phyloP scores from a whole-genome alignment of 2,329 filamentous ascomycete genomes.

The Pseudogymnoascus sp. region DNA sequence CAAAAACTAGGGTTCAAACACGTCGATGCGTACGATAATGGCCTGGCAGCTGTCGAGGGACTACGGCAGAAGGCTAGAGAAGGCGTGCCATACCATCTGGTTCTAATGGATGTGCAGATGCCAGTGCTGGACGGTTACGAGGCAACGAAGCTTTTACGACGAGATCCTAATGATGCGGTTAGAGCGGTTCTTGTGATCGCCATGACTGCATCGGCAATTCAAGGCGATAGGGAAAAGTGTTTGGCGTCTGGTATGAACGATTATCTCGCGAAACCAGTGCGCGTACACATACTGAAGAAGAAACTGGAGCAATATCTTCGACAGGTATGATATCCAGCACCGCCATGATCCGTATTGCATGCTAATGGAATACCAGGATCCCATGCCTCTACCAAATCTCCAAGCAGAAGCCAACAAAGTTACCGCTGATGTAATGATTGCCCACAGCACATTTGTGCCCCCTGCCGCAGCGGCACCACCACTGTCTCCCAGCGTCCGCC shows the following conservation, averaged over 20 bases:
- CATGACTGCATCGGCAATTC: slow-evolving; percentile 93
- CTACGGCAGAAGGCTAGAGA: slow-evolving; percentile 65
- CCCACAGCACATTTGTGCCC: slow-evolving; percentile 13
- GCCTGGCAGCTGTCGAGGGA: slow-evolving; percentile 78
- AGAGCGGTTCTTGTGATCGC: slow-evolving; percentile 86
- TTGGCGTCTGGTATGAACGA: slow-evolving; percentile 97
- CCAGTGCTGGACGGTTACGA: slow-evolving; percentile 88
- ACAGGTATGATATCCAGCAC: slow-evolving; percentile 18
- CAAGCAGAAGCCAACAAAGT: slow-evolving; percentile 22
- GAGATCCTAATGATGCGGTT: slow-evolving; percentile 68
- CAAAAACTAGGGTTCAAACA: slow-evolving; percentile 72
- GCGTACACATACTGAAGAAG: slow-evolving; percentile 75
- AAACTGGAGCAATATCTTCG: slow-evolving; percentile 66
- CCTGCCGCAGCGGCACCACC: slow-evolving; percentile 11
- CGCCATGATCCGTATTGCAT: not conserved
- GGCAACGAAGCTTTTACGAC: slow-evolving; percentile 75
- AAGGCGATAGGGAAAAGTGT: slow-evolving; percentile 90
- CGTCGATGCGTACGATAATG: slow-evolving; percentile 86
- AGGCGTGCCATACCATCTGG: slow-evolving; percentile 75
- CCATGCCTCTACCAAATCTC: slow-evolving; percentile 19
- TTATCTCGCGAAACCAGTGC: slow-evolving; percentile 91
- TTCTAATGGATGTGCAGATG: slow-evolving; percentile 97
- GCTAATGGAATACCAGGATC: slow-evolving; percentile 12
- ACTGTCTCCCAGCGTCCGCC: not conserved
- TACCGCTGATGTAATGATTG: slow-evolving; percentile 18